phyloP scores from a whole-genome alignment of 345 rosid species.

The Salix viminalis region DNA sequence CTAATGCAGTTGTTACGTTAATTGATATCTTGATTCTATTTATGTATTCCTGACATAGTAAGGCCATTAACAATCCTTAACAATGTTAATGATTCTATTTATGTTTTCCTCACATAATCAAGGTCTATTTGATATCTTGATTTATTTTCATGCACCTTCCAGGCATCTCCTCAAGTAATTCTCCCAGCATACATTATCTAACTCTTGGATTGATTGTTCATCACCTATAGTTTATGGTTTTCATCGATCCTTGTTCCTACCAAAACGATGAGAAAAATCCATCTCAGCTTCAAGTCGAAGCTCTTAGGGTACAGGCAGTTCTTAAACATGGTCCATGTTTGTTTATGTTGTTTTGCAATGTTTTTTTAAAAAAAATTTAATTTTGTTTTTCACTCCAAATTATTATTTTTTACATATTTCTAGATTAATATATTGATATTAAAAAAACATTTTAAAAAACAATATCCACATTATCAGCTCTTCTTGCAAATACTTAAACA shows the following conservation, averaged over 20 bases:
- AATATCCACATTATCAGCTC: too few species aligned
- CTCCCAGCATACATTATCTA: background rate
- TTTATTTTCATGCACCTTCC: background rate
- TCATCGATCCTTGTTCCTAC: background rate
- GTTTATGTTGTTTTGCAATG: too few species aligned
- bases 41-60: background rate
- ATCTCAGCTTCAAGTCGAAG: background rate
- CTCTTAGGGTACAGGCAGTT: background rate
- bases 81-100: conserved; percentile 2
- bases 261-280: background rate
- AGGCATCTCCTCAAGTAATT: background rate
- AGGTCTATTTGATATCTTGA: background rate
- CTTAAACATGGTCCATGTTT: background rate
- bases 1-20: conserved; percentile 10
- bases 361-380: too few species aligned
- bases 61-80: background rate
- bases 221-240: background rate
- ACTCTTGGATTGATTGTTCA: background rate
- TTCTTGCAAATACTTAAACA: too few species aligned
- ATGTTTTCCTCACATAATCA: background rate
- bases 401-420: too few species aligned
- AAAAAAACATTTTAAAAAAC: too few species aligned
- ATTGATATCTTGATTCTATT: conserved; percentile 1
- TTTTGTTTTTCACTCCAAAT: too few species aligned
- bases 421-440: too few species aligned